Evolutionary conservation across 2,329 filamentous ascomycete genomes (phyloP).

Genomic region (Grosmannia serpens): DNA sequence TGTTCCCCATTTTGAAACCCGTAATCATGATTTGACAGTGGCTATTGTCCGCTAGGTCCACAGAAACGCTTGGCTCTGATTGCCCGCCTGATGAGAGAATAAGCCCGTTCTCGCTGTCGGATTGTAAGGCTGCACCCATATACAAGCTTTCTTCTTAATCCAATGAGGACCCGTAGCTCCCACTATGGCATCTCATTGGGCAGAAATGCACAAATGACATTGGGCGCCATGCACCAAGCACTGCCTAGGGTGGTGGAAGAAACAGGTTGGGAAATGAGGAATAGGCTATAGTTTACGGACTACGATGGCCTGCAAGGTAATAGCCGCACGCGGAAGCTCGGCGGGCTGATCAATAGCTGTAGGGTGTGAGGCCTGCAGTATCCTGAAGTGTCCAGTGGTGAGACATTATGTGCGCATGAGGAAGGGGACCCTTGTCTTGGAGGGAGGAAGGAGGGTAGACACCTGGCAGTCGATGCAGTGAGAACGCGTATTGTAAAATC

Average conservation of each 20-base stretch:
- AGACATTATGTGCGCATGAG: no score
- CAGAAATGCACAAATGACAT: slow-evolving; percentile 9
- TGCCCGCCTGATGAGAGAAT: slow-evolving; percentile 5
- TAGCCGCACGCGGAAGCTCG: not conserved
- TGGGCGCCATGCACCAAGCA: slow-evolving; percentile 5
- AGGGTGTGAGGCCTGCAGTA: not conserved
- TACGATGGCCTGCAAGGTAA: not conserved
- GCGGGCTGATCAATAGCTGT: not conserved
- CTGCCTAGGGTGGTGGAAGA: not conserved
- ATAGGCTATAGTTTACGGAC: not conserved
- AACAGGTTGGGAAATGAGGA: not conserved
- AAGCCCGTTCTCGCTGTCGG: not conserved
- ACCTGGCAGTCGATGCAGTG: not conserved
- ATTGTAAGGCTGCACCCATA: slow-evolving; percentile 8
- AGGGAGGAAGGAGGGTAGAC: not conserved
- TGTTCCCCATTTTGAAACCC: not conserved
- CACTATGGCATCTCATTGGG: slow-evolving; percentile 9
- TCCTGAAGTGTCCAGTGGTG: no score
- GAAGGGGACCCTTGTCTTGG: not conserved
- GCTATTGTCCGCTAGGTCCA: not conserved
- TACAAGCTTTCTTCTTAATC: not conserved
- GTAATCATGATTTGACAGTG: slow-evolving; percentile 10
- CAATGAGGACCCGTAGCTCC: slow-evolving; percentile 4
- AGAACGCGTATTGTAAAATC: not conserved
- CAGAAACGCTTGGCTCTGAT: slow-evolving; percentile 9